These are phyloP conservation scores for Pseudogymnoascus sp. DNA, from an alignment of 2,329 filamentous ascomycete genomes.

Conservation along the genomic window DNA sequence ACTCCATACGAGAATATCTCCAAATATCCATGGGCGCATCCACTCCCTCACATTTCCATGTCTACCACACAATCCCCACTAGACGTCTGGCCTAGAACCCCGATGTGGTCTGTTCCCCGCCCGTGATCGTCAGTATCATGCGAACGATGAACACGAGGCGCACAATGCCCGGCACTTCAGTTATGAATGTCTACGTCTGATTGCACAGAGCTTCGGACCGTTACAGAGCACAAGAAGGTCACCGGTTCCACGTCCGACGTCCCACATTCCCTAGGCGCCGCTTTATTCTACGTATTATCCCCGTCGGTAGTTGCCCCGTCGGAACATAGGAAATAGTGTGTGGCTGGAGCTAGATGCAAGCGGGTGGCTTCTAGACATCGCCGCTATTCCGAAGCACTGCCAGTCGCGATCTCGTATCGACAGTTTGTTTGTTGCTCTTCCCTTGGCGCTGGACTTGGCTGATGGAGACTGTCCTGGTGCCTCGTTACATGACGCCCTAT, in stretches of 20 bases:
- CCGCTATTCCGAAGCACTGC: neutral
- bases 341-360: neutral
- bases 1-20: neutral
- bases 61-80: neutral
- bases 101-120: neutral
- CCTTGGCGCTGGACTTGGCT: neutral
- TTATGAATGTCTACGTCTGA: neutral
- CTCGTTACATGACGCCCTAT: neutral
- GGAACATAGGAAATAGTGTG: neutral
- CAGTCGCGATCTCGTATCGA: neutral
- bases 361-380: neutral
- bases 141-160: neutral
- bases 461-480: neutral
- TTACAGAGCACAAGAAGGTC: neutral
- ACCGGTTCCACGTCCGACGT: neutral
- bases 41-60: neutral
- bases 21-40: neutral
- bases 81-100: neutral
- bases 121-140: conserved; percentile 4
- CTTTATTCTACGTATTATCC: neutral
- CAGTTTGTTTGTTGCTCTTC: neutral
- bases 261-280: neutral
- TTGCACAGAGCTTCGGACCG: neutral
- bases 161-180: neutral
- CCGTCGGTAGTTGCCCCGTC: neutral